Evolutionary conservation across 176 grass and related monocot species (phyloP).

Genomic region (Tuctoria greenei): DNA sequence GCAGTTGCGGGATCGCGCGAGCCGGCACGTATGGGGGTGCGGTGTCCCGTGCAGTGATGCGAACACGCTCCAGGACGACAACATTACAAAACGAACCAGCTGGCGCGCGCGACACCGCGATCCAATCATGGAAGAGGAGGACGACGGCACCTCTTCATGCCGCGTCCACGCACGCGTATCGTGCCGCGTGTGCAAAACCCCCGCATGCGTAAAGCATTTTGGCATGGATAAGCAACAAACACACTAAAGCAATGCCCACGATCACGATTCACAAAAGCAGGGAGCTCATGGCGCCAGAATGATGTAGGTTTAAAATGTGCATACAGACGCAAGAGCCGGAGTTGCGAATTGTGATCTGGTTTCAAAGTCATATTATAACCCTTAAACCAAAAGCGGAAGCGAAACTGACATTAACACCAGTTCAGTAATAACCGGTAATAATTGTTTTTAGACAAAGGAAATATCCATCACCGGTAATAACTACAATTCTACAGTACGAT

Average conservation of each 20-base stretch:
- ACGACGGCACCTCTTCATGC: background rate
- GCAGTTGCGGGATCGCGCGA: slow-evolving; percentile 20
- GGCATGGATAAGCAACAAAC: background rate
- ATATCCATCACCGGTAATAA: background rate
- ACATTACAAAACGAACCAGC: background rate
- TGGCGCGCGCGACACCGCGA: too few species aligned
- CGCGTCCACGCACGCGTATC: background rate
- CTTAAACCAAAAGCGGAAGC: background rate
- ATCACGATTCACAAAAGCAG: background rate
- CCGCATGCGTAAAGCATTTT: background rate
- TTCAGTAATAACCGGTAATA: too few species aligned
- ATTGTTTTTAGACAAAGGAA: too few species aligned
- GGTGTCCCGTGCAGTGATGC: background rate
- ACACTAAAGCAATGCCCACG: background rate
- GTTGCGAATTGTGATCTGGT: background rate
- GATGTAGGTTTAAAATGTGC: background rate
- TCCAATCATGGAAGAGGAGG: background rate
- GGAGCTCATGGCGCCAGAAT: background rate
- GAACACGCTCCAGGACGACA: background rate
- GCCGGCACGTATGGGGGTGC: too few species aligned
- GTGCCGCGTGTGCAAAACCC: background rate
- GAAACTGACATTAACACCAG: too few species aligned
- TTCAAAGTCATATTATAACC: background rate
- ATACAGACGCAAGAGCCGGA: background rate
- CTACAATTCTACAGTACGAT: slow-evolving; percentile 3